Evolutionary conservation across 495 filamentous ascomycete genomes (phyloP).

Genomic region (Terfezia claveryi): DNA sequence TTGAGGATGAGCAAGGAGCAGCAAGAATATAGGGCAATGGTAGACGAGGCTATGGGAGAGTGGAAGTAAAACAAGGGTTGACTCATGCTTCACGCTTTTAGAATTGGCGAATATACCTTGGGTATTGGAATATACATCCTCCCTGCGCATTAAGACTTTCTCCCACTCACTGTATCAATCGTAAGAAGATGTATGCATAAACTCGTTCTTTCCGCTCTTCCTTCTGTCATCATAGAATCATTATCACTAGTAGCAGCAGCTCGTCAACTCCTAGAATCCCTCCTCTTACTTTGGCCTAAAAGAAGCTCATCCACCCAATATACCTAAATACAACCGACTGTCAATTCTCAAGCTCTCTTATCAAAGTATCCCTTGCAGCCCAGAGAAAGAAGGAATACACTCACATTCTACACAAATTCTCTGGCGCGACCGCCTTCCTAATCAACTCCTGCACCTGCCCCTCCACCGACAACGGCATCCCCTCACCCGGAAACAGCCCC

Average conservation of each 20-base stretch:
- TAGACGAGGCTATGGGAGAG: slow-evolving; percentile 38
- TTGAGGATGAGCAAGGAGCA: slow-evolving; percentile 57
- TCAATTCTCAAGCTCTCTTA: not conserved
- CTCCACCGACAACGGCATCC: slow-evolving; percentile 77
- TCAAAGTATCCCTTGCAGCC: not conserved
- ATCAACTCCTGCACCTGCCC: slow-evolving; percentile 90
- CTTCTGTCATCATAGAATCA: too few relatives aligned
- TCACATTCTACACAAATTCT: slow-evolving; percentile 64
- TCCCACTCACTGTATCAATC: too few relatives aligned
- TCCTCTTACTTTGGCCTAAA: slow-evolving; percentile 24
- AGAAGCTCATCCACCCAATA: slow-evolving; percentile 93
- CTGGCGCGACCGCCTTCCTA: slow-evolving; percentile 53
- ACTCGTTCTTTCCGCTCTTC: too few relatives aligned
- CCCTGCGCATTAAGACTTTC: too few relatives aligned
- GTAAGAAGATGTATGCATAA: too few relatives aligned
- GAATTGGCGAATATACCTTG: too few relatives aligned
- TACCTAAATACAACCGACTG: slow-evolving; percentile 20
- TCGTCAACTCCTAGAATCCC: too few relatives aligned
- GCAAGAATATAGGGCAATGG: slow-evolving; percentile 42
- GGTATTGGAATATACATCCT: too few relatives aligned
- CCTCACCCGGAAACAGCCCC: slow-evolving; percentile 64
- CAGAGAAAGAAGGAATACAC: not conserved
- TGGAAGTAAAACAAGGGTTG: slow-evolving; percentile 22
- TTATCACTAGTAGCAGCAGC: too few relatives aligned
- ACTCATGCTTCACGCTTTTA: not conserved